Base-by-base conservation (phyloP, 164 flowering plant species). In the Annona squamosa region DNA sequence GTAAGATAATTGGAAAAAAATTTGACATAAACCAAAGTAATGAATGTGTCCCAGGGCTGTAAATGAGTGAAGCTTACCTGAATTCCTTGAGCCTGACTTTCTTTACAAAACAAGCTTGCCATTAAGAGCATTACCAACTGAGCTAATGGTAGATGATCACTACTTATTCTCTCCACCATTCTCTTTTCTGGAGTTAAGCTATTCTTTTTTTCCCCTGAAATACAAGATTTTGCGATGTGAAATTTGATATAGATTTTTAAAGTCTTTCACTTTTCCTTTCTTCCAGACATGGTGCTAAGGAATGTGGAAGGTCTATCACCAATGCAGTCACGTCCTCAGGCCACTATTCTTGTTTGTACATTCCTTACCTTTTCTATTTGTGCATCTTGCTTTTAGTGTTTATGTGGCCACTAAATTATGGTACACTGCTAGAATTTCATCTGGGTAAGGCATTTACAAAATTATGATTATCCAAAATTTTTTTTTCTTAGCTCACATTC, bases 281-380 rank as follows among this genome's bases (percentile, higher is more conserved):
- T 67, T 77, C 81, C 84, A 92, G 97, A 84, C 79, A 62, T 64
- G 26, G 71, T 75, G 61, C 76, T 78, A 64, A 80, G 74, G 69
- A 71, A 72, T 71, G 76, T 85, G 77, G 91, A 88, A 75, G 85
- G 77, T 76, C 76, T 79, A 9, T 62, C 70, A 41, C 74, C 81
- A 3, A 37, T 63, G 57, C 74, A 79, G 77, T 76, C 84, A 70
- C 74, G 78, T 79, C 75, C 84, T 17, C 87, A 82, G 83, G 88
- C 94, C 72, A 71, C 89, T 75, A 83, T 95, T 74, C 99, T 95
- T 87, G 99, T 95, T 87, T 89, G 99, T 95, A 91, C 93, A 89
- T 87, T 84, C 75, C 86, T 88, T 68, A 67, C 69, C 87, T 82
- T 75, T 47, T 70, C 19, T 65, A 45, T 52, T 5, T 72, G 12